phyloP scores from a whole-genome alignment of 768 basidiomycete genomes.

The Podaxis carcinomalis region DNA sequence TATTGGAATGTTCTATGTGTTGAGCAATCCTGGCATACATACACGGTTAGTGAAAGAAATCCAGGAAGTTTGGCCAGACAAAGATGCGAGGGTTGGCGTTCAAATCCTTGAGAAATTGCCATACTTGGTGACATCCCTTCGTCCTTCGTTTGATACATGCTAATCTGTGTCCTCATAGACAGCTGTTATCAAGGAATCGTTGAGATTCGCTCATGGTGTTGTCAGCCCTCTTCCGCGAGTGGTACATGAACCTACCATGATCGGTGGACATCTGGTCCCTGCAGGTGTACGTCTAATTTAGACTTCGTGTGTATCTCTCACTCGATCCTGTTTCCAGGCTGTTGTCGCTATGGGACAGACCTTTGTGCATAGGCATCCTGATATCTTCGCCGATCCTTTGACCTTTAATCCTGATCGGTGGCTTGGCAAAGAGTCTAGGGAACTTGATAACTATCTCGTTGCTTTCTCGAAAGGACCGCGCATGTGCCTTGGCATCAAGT shows the following conservation, averaged over 20 bases:
- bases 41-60: slow-evolving; percentile 27
- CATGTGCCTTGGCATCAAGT: slow-evolving; percentile 44
- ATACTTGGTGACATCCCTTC: slow-evolving; percentile 33
- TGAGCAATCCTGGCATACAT: slow-evolving; percentile 26
- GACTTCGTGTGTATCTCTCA: background rate
- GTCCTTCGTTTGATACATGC: background rate
- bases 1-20: slow-evolving; percentile 30
- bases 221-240: slow-evolving; percentile 35
- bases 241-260: slow-evolving; percentile 27
- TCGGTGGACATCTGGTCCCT: slow-evolving; percentile 32
- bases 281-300: slow-evolving; percentile 26
- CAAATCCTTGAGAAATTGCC: slow-evolving; percentile 41
- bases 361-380: slow-evolving; percentile 33
- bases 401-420: slow-evolving; percentile 39
- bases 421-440: slow-evolving; percentile 28
- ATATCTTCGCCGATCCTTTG: slow-evolving; percentile 36
- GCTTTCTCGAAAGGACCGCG: slow-evolving; percentile 41
- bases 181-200: slow-evolving; percentile 43
- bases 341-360: slow-evolving; percentile 35
- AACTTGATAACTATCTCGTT: slow-evolving; percentile 37
- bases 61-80: slow-evolving; percentile 15
- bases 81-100: slow-evolving; percentile 21
- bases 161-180: slow-evolving; percentile 24
- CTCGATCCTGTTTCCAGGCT: slow-evolving; percentile 23
- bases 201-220: slow-evolving; percentile 37